These are phyloP conservation scores for Kockovaella imperatae DNA, from an alignment of 768 basidiomycete species.

Conservation along the genomic window DNA sequence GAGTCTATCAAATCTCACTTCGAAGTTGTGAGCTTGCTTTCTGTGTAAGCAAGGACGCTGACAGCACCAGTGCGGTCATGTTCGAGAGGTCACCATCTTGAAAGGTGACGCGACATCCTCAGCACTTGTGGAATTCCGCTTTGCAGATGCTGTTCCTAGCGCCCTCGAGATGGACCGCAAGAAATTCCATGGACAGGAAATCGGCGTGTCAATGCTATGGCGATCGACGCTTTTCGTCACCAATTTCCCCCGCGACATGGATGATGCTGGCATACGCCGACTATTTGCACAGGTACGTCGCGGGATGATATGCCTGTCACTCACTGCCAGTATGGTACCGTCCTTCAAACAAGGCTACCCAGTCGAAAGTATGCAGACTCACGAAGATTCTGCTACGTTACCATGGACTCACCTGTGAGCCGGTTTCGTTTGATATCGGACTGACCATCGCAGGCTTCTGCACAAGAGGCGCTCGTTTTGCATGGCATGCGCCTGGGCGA, in stretches of 20 bases:
- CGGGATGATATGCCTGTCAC: background rate
- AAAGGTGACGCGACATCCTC: conserved; percentile 56
- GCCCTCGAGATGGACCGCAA: conserved; percentile 95
- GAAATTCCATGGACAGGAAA: conserved; percentile 63
- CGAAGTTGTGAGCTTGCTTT: conserved; percentile 62
- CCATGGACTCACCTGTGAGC: conserved; percentile 74
- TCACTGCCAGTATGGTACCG: conserved; percentile 63
- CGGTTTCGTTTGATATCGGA: background rate
- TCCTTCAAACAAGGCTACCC: conserved; percentile 96
- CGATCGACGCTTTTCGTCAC: conserved; percentile 89
- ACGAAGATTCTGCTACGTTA: conserved; percentile 88
- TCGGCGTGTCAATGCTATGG: conserved; percentile 85
- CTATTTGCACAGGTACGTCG: conserved; percentile 66
- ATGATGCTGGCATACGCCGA: conserved; percentile 66
- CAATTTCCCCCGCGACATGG: conserved; percentile 80
- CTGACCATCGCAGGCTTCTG: conserved; percentile 46
- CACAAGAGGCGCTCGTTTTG: conserved; percentile 68
- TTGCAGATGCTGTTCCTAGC: conserved; percentile 67
- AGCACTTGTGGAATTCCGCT: conserved; percentile 81
- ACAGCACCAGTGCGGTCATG: conserved; percentile 64
- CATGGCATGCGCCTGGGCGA: conserved; percentile 59
- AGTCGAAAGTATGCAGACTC: conserved; percentile 91
- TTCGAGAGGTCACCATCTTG: conserved; percentile 72
- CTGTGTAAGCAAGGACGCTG: background rate
- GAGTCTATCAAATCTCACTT: conserved; percentile 66